Conservation (phyloP, 225 moss, liverwort and hornwort species). For the Physcomitrellopsis africana region DNA sequence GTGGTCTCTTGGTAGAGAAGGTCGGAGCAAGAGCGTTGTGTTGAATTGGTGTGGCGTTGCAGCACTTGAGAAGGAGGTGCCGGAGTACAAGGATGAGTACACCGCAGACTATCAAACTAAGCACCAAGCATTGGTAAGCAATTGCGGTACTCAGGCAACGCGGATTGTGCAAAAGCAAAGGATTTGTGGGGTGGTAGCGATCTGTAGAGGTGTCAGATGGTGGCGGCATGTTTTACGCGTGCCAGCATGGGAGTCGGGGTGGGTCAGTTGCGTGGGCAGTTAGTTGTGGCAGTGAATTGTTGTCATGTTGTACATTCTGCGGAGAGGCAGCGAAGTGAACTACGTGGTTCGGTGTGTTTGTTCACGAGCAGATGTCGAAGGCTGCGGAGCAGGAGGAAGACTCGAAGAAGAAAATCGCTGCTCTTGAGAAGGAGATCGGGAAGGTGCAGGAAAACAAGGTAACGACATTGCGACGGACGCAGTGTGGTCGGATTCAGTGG, state of each 20-base stretch:
- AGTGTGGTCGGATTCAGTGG: neutral
- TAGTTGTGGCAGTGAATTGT: constrained; percentile 13
- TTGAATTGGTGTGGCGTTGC: constrained; percentile 26
- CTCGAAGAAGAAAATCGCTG: constrained; percentile 34
- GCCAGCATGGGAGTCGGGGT: neutral
- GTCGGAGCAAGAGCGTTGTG: neutral
- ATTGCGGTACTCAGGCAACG: neutral
- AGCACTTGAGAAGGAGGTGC: constrained; percentile 82
- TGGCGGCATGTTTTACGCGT: neutral
- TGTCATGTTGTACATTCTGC: neutral
- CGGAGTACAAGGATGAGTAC: constrained; percentile 77
- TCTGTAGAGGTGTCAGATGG: neutral
- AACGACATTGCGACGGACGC: neutral
- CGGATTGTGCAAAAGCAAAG: neutral
- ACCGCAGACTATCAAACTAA: constrained; percentile 84
- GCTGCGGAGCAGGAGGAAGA: constrained; percentile 40
- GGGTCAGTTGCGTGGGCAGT: neutral
- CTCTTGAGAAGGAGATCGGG: constrained; percentile 61
- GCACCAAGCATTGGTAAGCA: constrained; percentile 67
- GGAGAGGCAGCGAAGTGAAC: constrained; percentile 10
- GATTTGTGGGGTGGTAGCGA: neutral
- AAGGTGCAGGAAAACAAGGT: constrained; percentile 83
- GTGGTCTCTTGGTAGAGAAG: constrained; percentile 9
- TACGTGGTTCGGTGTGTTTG: neutral
- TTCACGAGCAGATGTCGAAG: constrained; percentile 39